Evolutionary conservation across 306 rosid species (phyloP).

Genomic region (Malus sieversii): DNA sequence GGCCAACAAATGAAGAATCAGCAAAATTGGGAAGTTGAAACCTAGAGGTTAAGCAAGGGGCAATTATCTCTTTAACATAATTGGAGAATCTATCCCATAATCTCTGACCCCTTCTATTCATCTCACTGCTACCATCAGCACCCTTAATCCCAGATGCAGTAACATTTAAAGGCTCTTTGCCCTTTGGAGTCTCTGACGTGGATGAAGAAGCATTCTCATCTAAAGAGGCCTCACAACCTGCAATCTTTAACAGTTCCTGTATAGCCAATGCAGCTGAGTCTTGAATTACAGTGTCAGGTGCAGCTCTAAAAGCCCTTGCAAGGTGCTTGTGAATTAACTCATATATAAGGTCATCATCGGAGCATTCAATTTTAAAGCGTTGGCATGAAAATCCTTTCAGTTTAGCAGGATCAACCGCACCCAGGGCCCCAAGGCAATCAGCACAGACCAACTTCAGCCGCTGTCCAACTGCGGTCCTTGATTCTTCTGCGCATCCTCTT

Average conservation of each 20-base stretch:
- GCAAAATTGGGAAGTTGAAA: conserved; percentile 73
- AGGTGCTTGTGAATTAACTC: conserved; percentile 95
- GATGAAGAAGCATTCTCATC: conserved; percentile 65
- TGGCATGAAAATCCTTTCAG: conserved; percentile 65
- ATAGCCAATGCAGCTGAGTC: conserved; percentile 98
- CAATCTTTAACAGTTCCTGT: conserved; percentile 92
- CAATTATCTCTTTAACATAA: conserved; percentile 94
- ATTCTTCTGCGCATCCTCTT: conserved; percentile 90
- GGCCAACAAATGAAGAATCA: conserved; percentile 55
- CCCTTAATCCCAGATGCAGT: conserved; percentile 31
- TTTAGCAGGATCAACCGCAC: conserved; percentile 99
- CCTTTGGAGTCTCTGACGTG: conserved; percentile 34
- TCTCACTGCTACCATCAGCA: conserved; percentile 29
- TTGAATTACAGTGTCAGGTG: conserved; percentile 88
- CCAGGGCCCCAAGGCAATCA: conserved; percentile 94
- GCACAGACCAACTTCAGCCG: conserved; percentile 90
- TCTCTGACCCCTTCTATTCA: conserved; percentile 78
- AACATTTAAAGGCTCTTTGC: conserved; percentile 14
- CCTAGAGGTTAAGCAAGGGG: conserved; percentile 91
- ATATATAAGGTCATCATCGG: conserved; percentile 91
- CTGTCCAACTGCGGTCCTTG: conserved; percentile 77
- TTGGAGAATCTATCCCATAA: conserved; percentile 91
- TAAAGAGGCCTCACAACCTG: conserved; percentile 88
- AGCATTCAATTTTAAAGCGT: conserved; percentile 88
- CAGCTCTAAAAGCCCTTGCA: conserved; percentile 92